These are phyloP conservation scores for Coccomyxa sp. DNA, from an alignment of 139 green algal genomes.

Conservation along the genomic window DNA sequence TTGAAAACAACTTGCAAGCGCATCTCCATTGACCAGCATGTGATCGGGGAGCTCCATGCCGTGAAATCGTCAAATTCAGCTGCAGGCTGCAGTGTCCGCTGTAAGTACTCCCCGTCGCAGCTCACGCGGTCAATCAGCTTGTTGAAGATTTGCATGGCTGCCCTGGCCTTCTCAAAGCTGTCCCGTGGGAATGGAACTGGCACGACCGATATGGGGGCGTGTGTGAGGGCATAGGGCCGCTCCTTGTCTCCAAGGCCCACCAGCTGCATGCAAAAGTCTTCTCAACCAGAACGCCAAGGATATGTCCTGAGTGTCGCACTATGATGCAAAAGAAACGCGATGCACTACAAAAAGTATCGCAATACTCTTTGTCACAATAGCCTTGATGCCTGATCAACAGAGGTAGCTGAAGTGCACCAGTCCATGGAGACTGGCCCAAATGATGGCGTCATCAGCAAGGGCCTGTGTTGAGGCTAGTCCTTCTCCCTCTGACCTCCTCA, in stretches of 20 bases:
- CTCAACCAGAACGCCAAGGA: background rate
- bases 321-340: background rate
- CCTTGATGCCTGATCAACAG: background rate
- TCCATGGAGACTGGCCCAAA: slow-evolving; percentile 78
- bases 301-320: background rate
- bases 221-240: slow-evolving; percentile 40
- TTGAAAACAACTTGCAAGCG: background rate
- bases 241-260: slow-evolving; percentile 30
- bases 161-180: slow-evolving; percentile 47
- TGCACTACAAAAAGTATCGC: background rate
- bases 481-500: background rate
- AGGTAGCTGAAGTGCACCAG: slow-evolving; percentile 46
- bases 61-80: slow-evolving; percentile 85
- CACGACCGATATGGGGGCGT: slow-evolving; percentile 81
- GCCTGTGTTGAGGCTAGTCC: slow-evolving; percentile 1
- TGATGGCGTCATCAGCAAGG: slow-evolving; percentile 66
- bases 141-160: slow-evolving; percentile 73
- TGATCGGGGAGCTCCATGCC: slow-evolving; percentile 4
- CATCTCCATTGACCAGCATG: background rate
- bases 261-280: slow-evolving; percentile 18
- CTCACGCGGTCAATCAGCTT: slow-evolving; percentile 74
- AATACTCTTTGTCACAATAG: background rate
- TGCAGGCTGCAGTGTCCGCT: slow-evolving; percentile 51
- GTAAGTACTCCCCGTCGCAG: slow-evolving; percentile 71
- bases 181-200: slow-evolving; percentile 77